Base-by-base conservation (phyloP, 768 basidiomycete species). In the Pleurotus giganteus region DNA sequence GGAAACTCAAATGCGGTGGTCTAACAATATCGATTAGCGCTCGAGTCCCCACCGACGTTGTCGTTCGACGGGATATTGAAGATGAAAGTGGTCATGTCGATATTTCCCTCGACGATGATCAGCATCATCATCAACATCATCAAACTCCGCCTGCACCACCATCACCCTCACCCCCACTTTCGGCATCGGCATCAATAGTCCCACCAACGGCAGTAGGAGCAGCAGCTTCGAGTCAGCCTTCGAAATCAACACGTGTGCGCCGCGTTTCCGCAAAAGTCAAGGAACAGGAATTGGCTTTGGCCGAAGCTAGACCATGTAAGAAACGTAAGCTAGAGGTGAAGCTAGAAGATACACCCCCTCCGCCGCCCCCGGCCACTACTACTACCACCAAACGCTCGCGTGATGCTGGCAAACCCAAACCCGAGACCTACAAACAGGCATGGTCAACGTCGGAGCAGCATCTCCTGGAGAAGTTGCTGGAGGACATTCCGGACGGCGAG, bases 381-480 rank as follows among this genome's bases (percentile, higher is more conserved):
- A 29, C 37, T 55, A 27, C 37, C 31, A 47, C 64, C 56, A 49
- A 61, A 19, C 59, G 24, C 61, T 60, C 54, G 46, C 62, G 56
- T 53, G 63, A 65, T 32, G 49, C 43, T 12, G 64, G 61, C 19
- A 79, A 82, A 55, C 72, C 76, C 1, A 82, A 78, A 61, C 74
- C 85, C 0, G 87, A 89, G 59, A 91, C 89, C n/a, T 92, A 89
- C 71, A 91, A 91, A 65, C 84, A 86, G 56, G 79, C 86, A 0
- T 93, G 90, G 91, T 81, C 84, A 2, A 73, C 83, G 19, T 81
- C 79, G 0, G 90, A 91, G 63, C 91, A 92, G 60, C 86, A 89
- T 59, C 71, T 88, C 13, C 78, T 92, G 1, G 91, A 92, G 64
- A 79, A 82, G 24, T 69, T 91, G 42, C 66, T 92, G 50, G 85